Evolutionary conservation across 306 rosid species (phyloP).

Genomic region (Sesbania bispinosa): DNA sequence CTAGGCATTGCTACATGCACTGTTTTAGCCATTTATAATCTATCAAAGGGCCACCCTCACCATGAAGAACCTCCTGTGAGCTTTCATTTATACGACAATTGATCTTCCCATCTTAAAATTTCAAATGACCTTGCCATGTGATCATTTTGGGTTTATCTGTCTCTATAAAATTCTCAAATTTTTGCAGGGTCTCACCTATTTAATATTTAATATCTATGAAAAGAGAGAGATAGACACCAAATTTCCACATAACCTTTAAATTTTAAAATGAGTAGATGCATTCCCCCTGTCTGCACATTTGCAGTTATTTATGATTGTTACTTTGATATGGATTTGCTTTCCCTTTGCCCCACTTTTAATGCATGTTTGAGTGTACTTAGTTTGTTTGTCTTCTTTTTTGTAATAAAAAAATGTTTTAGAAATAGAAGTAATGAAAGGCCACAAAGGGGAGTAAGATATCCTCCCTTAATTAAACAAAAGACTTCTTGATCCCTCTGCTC

Average conservation of each 20-base stretch:
- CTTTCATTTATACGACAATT: background rate
- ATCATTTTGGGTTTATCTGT: background rate
- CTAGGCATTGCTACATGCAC: constrained; percentile 72
- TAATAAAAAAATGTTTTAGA: background rate
- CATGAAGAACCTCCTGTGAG: constrained; percentile 75
- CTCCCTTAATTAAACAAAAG: background rate
- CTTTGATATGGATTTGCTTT: background rate
- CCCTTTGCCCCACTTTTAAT: background rate
- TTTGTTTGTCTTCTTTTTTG: background rate
- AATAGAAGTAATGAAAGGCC: background rate
- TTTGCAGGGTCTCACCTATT: background rate
- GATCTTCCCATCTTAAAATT: background rate
- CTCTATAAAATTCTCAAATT: background rate
- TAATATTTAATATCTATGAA: too few species aligned
- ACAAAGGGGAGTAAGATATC: background rate
- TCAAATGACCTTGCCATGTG: too few species aligned
- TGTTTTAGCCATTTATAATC: constrained; percentile 41
- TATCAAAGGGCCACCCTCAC: constrained; percentile 91
- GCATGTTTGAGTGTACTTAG: background rate
- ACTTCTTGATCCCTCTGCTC: background rate
- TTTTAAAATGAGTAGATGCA: too few species aligned
- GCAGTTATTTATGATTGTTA: background rate
- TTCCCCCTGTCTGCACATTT: too few species aligned
- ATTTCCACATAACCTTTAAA: too few species aligned
- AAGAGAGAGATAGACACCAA: background rate